phyloP scores from a whole-genome alignment of 2,329 filamentous ascomycete genomes.

The Aspergillus fijiensis region DNA sequence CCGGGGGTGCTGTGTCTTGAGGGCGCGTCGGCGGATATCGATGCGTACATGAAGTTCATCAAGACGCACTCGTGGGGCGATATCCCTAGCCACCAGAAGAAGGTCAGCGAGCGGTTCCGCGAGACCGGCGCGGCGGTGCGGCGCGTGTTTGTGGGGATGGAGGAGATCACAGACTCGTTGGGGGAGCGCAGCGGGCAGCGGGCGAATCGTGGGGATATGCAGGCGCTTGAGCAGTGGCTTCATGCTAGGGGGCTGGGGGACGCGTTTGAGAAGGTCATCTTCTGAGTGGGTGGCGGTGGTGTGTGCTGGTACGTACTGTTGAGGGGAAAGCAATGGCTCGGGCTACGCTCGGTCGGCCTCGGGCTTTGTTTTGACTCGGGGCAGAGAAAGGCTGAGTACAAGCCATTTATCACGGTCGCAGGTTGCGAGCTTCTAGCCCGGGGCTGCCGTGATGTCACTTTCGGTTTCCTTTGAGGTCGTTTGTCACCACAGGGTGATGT shows the following conservation, averaged over 20 bases:
- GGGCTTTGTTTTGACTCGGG: no score
- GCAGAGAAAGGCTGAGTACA: no score
- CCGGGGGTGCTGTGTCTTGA: conserved; percentile 48
- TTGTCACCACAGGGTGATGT: no score
- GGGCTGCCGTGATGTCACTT: no score
- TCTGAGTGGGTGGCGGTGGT: conserved; percentile 12
- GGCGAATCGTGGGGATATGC: conserved; percentile 37
- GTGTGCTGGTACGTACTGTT: no score
- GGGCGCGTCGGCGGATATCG: conserved; percentile 47
- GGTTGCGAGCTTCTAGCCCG: no score
- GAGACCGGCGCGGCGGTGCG: conserved; percentile 42
- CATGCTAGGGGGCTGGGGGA: conserved; percentile 25
- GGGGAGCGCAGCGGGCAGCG: conserved; percentile 34
- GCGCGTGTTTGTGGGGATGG: conserved; percentile 31
- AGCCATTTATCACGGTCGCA: no score
- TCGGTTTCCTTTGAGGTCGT: no score
- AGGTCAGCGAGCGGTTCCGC: conserved; percentile 55
- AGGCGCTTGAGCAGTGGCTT: conserved; percentile 35
- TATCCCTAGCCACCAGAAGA: conserved; percentile 62
- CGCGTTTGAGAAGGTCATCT: conserved; percentile 36
- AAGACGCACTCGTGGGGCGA: conserved; percentile 64
- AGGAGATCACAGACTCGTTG: conserved; percentile 36
- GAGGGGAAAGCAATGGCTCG: no score
- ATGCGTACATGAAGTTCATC: conserved; percentile 63
- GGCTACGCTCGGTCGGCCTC: no score